Evolutionary conservation across 495 filamentous ascomycete genomes (phyloP).

Genomic region (Annulohypoxylon bovei): DNA sequence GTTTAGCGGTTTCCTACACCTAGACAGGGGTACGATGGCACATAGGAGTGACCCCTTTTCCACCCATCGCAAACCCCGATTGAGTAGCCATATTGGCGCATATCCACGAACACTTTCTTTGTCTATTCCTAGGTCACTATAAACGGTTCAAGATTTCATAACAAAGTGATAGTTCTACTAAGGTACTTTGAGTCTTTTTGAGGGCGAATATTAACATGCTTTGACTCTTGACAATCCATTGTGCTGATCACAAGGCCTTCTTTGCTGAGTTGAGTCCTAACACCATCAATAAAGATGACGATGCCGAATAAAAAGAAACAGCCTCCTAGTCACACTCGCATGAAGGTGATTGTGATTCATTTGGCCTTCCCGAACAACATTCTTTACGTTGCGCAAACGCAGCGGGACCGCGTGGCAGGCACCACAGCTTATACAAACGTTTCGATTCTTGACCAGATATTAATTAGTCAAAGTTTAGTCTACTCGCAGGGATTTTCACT

Average conservation of each 20-base stretch:
- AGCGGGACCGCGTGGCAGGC: conserved; percentile 31
- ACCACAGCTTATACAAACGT: conserved; percentile 3
- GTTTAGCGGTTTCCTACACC: too few relatives aligned
- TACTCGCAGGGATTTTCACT: background rate
- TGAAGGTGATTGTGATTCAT: background rate
- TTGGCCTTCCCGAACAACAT: conserved; percentile 8
- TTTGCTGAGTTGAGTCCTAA: background rate
- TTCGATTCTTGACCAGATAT: background rate
- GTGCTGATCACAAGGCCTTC: background rate
- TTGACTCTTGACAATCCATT: background rate
- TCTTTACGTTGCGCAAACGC: background rate
- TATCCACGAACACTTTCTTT: too few relatives aligned
- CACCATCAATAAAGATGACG: background rate
- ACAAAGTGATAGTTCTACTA: too few relatives aligned
- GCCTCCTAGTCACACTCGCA: background rate
- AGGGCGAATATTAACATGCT: background rate
- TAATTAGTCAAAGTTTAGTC: too few relatives aligned
- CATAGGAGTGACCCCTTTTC: too few relatives aligned
- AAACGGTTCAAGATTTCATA: too few relatives aligned
- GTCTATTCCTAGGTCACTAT: too few relatives aligned
- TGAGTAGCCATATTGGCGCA: too few relatives aligned
- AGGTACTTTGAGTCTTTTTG: too few relatives aligned
- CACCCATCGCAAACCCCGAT: too few relatives aligned
- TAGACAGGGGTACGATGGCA: too few relatives aligned
- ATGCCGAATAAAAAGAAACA: background rate